These are phyloP conservation scores for Xylariomycetidae sp. DNA, from an alignment of 2,329 filamentous ascomycete genomes.

Conservation along the genomic window DNA sequence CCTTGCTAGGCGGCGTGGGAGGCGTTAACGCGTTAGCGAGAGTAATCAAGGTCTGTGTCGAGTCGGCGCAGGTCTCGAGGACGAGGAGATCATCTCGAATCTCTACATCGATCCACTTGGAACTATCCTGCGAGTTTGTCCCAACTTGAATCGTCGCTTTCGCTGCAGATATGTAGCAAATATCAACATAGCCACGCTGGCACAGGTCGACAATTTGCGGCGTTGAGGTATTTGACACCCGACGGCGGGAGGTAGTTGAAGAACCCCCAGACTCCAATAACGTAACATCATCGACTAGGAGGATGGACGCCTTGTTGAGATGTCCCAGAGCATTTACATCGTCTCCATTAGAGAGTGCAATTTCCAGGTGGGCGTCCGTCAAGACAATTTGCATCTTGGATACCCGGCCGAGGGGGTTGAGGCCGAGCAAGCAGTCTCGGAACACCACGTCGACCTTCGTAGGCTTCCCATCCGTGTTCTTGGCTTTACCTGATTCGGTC, in stretches of 20 bases:
- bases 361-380: constrained; percentile 68
- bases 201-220: constrained; percentile 52
- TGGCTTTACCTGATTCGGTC: constrained; percentile 13
- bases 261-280: constrained; percentile 32
- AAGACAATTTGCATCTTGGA: constrained; percentile 77
- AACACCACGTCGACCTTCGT: constrained; percentile 69
- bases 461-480: constrained; percentile 40
- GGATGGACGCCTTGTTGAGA: constrained; percentile 73
- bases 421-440: constrained; percentile 72
- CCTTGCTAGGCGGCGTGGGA: constrained; percentile 74
- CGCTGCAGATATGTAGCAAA: constrained; percentile 82
- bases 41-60: constrained; percentile 82
- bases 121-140: constrained; percentile 47
- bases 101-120: constrained; percentile 70
- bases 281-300: constrained; percentile 71
- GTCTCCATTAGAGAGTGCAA: constrained; percentile 58
- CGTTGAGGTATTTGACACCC: constrained; percentile 33
- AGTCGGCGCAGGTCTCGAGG: constrained; percentile 93
- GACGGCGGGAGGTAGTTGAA: constrained; percentile 32
- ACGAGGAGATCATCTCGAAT: constrained; percentile 81
- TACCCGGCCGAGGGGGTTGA: constrained; percentile 70
- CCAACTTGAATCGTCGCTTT: constrained; percentile 59
- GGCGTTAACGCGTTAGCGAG: constrained; percentile 76
- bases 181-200: constrained; percentile 71
- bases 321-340: constrained; percentile 59